Percentiles rank a stretch among this genome's conserved stretches.
phyloP scores from a whole-genome alignment of 306 rosid species.

The Nissolia schottii region DNA sequence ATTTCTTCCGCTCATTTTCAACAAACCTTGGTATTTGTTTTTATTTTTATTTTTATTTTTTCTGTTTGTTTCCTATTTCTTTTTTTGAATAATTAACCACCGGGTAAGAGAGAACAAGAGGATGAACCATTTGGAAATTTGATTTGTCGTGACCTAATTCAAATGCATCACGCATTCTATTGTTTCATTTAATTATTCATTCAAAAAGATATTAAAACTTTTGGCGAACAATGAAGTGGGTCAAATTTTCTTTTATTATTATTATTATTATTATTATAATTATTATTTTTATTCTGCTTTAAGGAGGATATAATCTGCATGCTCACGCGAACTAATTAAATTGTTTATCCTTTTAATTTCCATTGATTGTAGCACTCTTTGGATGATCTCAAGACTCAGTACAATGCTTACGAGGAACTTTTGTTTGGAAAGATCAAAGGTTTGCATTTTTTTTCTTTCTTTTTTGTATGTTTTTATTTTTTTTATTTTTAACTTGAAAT shows the following conservation, averaged over 20 bases:
- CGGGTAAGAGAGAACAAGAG: background rate
- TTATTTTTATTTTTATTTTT: too few relatives aligned
- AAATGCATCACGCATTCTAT: background rate
- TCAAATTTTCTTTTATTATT: background rate
- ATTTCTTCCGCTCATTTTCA: constrained; percentile 66
- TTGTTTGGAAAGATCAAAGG: constrained; percentile 76
- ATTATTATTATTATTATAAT: too few relatives aligned
- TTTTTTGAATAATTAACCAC: background rate
- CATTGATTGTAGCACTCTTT: constrained; percentile 48
- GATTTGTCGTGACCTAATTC: constrained; percentile 1
- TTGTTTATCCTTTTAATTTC: constrained; percentile 1
- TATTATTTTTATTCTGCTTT: background rate
- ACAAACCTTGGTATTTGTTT: constrained; percentile 46
- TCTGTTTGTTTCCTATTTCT: background rate
- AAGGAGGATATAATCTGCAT: background rate
- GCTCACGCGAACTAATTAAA: background rate
- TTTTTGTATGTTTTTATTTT: too few relatives aligned
- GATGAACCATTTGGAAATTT: background rate
- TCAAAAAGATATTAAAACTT: background rate
- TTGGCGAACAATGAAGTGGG: background rate
- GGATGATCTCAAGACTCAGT: constrained; percentile 62
- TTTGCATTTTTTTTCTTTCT: constrained; percentile 36
- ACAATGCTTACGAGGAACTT: constrained; percentile 51
- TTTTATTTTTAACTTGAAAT: too few relatives aligned
- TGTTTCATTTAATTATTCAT: background rate